Base-by-base conservation (phyloP, 2,329 filamentous ascomycete genomes). In the Stagonosporopsis chrysanthemi region DNA sequence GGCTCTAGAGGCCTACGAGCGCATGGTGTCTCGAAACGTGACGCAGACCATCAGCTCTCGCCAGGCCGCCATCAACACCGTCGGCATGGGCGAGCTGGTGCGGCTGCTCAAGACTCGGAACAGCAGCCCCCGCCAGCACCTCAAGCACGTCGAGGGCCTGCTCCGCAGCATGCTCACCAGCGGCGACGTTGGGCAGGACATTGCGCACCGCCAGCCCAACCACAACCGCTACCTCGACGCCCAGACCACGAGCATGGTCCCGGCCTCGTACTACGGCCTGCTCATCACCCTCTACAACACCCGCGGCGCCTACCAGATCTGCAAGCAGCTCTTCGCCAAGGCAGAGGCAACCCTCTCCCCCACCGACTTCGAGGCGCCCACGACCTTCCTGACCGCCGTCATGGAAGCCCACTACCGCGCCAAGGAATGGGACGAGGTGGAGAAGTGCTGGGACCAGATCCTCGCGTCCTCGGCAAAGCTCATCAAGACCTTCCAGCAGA, bases 351-450 rank as follows among this genome's bases (percentile, higher is more conserved):
- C 59, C 6, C 62, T 67, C 19, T 52, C 59, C 7, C 48, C 47
- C 1, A 42, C 56, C 3, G 60, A 63, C 19, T 68, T 65, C 19
- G 60, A 63, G 22, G 62, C 61, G 1, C 71, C 74, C 11, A 63
- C 74, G 24, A 81, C 79, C 0, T 84, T 78, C 41, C 67, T 78
- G 23, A 75, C 73, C 6, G 75, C 88, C 8, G 75, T 94, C 56
- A 93, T 97, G 89, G 78, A 82, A 22, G 82, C 86, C 0, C 84
- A 90, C 68, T 78, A 86, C 40, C 78, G 81, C 48, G 83, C 87
- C 17, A 76, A 80, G 36, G 81, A 87, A 22, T 83, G 86, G 63
- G 78, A 83, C 5, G 81, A 85, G 48, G 86, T 94, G 19, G 82
- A 86, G 60, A 75, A 83, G 42, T 87, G 85, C 47, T 97, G 92